Evolutionary conservation across 2,329 filamentous ascomycete genomes (phyloP).

Genomic region (Fusarium ramigenum): DNA sequence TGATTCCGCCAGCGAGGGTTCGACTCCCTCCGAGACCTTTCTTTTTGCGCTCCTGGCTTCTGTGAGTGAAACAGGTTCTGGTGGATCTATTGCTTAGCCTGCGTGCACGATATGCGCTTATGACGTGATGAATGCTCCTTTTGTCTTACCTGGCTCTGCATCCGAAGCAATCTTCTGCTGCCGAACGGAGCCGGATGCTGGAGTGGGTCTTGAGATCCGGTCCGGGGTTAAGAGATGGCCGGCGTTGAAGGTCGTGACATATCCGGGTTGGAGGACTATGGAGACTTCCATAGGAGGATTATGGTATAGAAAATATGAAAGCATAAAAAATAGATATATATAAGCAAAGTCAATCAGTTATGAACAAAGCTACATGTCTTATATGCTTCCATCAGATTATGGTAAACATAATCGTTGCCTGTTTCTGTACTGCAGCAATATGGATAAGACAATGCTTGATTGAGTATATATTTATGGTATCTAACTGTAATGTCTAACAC

Average conservation of each 20-base stretch:
- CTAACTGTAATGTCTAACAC: no score
- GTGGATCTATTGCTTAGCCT: accelerated
- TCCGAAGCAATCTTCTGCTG: background rate
- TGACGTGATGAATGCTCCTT: background rate
- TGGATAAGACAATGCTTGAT: background rate
- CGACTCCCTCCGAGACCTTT: background rate
- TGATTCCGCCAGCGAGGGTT: conserved; percentile 2
- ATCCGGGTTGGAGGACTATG: no score
- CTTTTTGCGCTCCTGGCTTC: background rate
- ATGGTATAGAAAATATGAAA: no score
- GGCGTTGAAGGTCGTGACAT: no score
- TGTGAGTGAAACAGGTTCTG: background rate
- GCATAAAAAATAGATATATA: no score
- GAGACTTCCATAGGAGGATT: no score
- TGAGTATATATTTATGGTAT: background rate
- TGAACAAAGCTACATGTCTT: background rate
- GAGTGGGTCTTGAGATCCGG: background rate
- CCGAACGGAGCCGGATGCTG: conserved; percentile 21
- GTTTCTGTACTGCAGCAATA: background rate
- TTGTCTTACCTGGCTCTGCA: background rate
- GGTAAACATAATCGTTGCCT: background rate
- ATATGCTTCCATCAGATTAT: accelerated
- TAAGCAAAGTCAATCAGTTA: background rate
- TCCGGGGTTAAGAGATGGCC: background rate
- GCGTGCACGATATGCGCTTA: accelerated